phyloP scores from a whole-genome alignment of 2,329 filamentous ascomycete genomes.

The Claviceps purpurea region DNA sequence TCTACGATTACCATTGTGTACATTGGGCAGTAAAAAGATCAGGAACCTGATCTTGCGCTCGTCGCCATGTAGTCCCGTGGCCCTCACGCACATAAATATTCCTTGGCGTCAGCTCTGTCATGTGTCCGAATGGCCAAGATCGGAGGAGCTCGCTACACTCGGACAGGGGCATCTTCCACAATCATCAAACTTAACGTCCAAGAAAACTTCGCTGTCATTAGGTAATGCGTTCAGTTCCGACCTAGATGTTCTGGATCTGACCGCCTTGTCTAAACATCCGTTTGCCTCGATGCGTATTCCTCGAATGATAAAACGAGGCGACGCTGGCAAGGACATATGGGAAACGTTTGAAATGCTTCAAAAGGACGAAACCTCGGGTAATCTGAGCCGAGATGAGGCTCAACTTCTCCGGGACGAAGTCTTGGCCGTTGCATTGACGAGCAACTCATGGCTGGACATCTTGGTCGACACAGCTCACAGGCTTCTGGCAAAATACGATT shows the following conservation, averaged over 20 bases:
- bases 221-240: background rate
- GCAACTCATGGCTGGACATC: conserved; percentile 13
- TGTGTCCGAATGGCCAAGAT: conserved; percentile 6
- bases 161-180: conserved; percentile 6
- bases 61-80: background rate
- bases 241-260: background rate
- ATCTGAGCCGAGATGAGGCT: conserved; percentile 13
- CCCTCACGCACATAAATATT: background rate
- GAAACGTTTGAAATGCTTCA: conserved; percentile 13
- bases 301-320: conserved; percentile 8
- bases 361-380: conserved; percentile 5
- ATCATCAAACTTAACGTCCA: background rate
- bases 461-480: conserved; percentile 15
- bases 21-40: background rate
- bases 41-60: background rate
- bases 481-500: conserved; percentile 24
- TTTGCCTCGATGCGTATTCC: conserved; percentile 11
- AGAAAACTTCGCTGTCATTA: background rate
- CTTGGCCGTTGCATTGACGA: conserved; percentile 15
- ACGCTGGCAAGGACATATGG: conserved; percentile 16
- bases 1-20: conserved; percentile 7
- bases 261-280: conserved; percentile 6
- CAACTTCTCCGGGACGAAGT: conserved; percentile 17
- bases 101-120: background rate
- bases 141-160: conserved; percentile 10